Evolutionary conservation across 768 basidiomycete genomes (phyloP), one percentile per base, ranked within the genome.

Genomic region (Lactarius indigo): DNA sequence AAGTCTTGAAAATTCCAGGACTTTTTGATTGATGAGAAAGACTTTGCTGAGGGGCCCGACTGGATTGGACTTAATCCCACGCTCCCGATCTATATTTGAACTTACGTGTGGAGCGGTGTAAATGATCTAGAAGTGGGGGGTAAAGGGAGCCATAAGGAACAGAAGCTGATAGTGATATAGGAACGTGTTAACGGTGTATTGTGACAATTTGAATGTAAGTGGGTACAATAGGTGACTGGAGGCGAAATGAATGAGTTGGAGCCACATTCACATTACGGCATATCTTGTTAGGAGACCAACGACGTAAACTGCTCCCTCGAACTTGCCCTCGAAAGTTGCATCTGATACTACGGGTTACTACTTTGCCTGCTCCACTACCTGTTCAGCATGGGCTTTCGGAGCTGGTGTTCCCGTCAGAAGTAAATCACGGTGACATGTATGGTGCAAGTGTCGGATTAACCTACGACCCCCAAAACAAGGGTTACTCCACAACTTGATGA

Each of bases 1-100:
- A 37, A 72, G 68, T 39, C 65, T 63, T 58, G 41, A 42, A 65
- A 42, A 64, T 63, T 37, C 56, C 71, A 92, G 91, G 89, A 94
- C 75, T 95, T 94, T 83, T 79, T 95, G 58, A 91, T 91, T 58
- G 91, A 92, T 66, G 84, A 93, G 68, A 87, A 85, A 70, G 85
- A 85, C 1, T 85, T 94, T 57, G 84, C 86, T 13, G 82, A 82
- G 66, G 89, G 88, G 0, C 79, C 86, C 1, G 88, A 90, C 63
- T 94, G 92, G 92, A 79, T 74, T 20, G 87, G 84, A 5, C 77
- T 92, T 42, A 88, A 92, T 76, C 91, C 91, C 4, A 87, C 89
- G 2, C 77, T 94, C 62, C 91, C 90, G 0, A 87, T 93, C 68
- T 94, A 90, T 73, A 87, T 93, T 57, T 93, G 74, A 82, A 33